A percentile compares a stretch with the other conserved stretches of the same genome.
Conservation (phyloP, 495 filamentous ascomycete genomes). For the Penicillium cinerascens region DNA sequence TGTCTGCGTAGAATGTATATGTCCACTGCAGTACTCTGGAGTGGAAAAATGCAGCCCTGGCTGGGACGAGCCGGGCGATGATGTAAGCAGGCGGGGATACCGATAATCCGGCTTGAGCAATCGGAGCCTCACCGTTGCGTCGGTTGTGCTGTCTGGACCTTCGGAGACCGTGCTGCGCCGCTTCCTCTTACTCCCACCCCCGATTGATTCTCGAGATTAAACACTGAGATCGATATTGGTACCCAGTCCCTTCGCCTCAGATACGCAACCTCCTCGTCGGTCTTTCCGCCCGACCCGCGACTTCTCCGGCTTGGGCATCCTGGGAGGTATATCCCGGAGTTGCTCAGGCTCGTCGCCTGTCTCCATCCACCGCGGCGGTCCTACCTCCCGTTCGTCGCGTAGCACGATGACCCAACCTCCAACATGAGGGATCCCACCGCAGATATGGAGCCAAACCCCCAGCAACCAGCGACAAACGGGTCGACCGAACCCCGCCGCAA, state of each 20-base stretch:
- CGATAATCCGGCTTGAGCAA: constrained; percentile 16
- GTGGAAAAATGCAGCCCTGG: neutral
- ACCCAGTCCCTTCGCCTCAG: too few species aligned
- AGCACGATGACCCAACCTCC: constrained; percentile 35
- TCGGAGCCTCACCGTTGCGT: constrained; percentile 17
- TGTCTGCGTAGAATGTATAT: too few species aligned
- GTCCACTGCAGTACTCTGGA: too few species aligned
- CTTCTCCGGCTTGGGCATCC: neutral
- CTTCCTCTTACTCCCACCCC: too few species aligned
- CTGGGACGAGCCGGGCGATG: too few species aligned
- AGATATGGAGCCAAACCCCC: constrained; percentile 37
- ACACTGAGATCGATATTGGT: neutral
- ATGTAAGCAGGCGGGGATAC: constrained; percentile 7
- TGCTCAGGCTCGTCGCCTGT: constrained; percentile 3
- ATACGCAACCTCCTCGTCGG: too few species aligned
- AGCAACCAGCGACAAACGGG: constrained; percentile 27
- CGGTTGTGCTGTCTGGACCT: too few species aligned
- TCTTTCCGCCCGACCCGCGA: too few species aligned
- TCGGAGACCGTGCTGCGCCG: too few species aligned
- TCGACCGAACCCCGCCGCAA: constrained; percentile 36
- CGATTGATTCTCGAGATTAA: too few species aligned
- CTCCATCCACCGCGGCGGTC: constrained; percentile 12
- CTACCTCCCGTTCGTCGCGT: constrained; percentile 5
- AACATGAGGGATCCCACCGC: constrained; percentile 42
- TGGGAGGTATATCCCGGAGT: constrained; percentile 3